Evolutionary conservation across 1,139 yeast species (phyloP).

Genomic region (Hemisphaericaspora lyxosophila): DNA sequence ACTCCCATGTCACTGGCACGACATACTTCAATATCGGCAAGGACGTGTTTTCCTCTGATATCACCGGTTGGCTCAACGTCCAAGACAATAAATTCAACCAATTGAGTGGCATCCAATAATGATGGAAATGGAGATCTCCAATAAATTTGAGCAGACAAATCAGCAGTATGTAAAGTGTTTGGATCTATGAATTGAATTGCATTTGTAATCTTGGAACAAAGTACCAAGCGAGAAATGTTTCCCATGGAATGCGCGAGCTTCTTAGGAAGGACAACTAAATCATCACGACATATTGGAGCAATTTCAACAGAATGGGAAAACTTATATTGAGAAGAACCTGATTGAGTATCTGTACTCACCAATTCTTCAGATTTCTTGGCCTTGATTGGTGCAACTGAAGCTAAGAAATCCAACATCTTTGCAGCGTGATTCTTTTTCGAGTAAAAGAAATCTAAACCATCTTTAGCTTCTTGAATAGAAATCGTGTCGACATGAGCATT

Average conservation of each 20-base stretch:
- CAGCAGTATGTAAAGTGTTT: conserved; percentile 75
- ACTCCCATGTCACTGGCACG: conserved; percentile 83
- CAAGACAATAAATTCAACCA: conserved; percentile 86
- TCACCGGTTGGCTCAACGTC: conserved; percentile 94
- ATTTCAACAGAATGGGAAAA: conserved; percentile 91
- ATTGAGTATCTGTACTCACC: conserved; percentile 87
- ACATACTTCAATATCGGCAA: conserved; percentile 88
- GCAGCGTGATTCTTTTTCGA: conserved; percentile 87
- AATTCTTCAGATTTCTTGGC: conserved; percentile 87
- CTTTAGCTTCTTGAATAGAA: conserved; percentile 87
- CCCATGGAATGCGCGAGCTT: conserved; percentile 83
- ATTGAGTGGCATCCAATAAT: conserved; percentile 70
- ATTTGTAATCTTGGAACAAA: conserved; percentile 83
- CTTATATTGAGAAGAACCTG: conserved; percentile 84
- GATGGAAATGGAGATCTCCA: conserved; percentile 88
- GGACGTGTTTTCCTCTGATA: conserved; percentile 73
- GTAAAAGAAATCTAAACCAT: conserved; percentile 93
- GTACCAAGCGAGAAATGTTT: conserved; percentile 75
- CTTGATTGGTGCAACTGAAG: conserved; percentile 85
- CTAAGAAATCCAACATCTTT: conserved; percentile 88
- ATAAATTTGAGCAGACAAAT: conserved; percentile 69
- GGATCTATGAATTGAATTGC: conserved; percentile 86
- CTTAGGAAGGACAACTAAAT: conserved; percentile 84
- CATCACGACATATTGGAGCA: conserved; percentile 97
- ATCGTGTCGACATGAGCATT: conserved; percentile 95